Evolutionary conservation across 331 rosid species (phyloP), one percentile per base, ranked within the genome.

Genomic region (Cydonia oblonga): DNA sequence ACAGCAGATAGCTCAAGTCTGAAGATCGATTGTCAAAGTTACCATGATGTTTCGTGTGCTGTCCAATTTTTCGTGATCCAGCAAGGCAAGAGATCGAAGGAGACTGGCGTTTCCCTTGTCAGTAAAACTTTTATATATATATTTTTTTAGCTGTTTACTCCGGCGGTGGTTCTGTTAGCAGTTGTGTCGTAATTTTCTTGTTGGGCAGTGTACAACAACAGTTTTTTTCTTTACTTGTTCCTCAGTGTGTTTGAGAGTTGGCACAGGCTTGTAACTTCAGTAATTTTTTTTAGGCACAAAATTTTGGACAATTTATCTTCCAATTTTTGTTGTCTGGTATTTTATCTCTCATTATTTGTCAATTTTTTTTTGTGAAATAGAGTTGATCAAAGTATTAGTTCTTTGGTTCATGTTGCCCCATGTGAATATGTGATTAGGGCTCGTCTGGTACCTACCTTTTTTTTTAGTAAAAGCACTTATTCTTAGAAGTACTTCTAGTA

Each of bases 1-100:
- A 81, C 87, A 81, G 79, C 89, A 84, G 85, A 71, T 87, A n/a
- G 81, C 92, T 72, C 92, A 90, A 81, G 70, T 82, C 70, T 91
- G 89, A 88, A 73, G 81, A 64, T 53, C 60, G 59, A 13, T 64
- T 20, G 29, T 58, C 67, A 64, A 67, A 73, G 72, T 28, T 44
- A 51, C 56, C 64, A 22, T 23, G 76, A 52, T 28, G 52, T 60
- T n/a, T 62, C 66, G 8, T 8, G 22, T 18, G 35, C 11, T 12
- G 22, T 64, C 38, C 32, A 28, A 4, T 1, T 53, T 22, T 5
- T 28, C 20, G 26, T 35, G n/a, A 23, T 38, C 44, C 58, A 51
- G 49, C 59, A 5, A n/a, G 35, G 16, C 54, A 25, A 19, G 56
- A 63, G 38, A 30, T 29, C 7, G 78, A 52, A 52, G 73, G 16